Evolutionary conservation across 441 rosid species (phyloP), one percentile per base, ranked within the genome.

Genomic region (Euphorbia corollata): DNA sequence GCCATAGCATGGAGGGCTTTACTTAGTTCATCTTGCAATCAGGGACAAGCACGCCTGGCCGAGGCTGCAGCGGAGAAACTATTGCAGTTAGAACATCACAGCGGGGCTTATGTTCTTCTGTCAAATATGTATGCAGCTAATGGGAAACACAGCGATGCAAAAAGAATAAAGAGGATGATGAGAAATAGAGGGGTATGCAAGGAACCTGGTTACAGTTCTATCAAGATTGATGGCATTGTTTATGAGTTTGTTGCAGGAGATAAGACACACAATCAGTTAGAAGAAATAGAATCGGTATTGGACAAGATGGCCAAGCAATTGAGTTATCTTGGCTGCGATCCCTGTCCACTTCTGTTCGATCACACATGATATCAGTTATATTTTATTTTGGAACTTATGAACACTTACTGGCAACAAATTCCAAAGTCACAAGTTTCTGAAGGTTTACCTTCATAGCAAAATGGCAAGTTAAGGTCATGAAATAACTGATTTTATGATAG

Each of bases 151-250:
- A 78, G 81, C 30, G 85, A 86, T 71, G 87, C 81, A 11, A 74
- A 68, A 59, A 81, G 70, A 68, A 78, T 81, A 43, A 83, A 86
- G 79, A 78, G 61, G 75, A 76, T 67, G 79, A 85, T 86, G 92
- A 89, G 79, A 84, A 81, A 70, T 54, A 76, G 76, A 71, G 90
- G 91, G 70, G 86, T 88, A 24, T 71, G 77, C 48, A 85, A 84
- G 80, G 71, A 69, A 20, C 90, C 92, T 5, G 90, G 92, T 60
- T 84, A 90, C 78, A 85, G 92, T 68, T 83, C 85, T 18, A 45
- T 84, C 36, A 78, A 83, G 76, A 74, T 83, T 68, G 62, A 80
- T 36, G 88, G 88, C 13, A 71, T 63, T 51, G 65, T 67, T 70
- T 81, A 77, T 60, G 92, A 85, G 60, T 83, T 81, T 73, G 74